These are phyloP conservation scores for Pythium apleroticum DNA, from an alignment of 352 stramenopile genomes.

Conservation along the genomic window DNA sequence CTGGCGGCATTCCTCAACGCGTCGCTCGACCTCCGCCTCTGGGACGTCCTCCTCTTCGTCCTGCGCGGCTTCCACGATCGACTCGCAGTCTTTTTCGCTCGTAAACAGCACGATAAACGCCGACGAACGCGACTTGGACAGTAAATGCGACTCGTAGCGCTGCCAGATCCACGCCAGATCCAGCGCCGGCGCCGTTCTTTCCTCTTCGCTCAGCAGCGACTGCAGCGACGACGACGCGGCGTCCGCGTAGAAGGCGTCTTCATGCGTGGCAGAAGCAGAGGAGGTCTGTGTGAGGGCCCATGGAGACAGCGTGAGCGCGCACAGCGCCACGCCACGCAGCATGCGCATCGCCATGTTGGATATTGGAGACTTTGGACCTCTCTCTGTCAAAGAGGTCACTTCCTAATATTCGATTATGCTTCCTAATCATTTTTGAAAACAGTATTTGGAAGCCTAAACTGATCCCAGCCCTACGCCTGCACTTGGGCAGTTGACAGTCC, in stretches of 20 bases:
- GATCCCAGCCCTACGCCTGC: no score
- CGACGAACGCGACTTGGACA: conserved; percentile 9
- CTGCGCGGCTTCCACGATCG: not conserved
- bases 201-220: not conserved
- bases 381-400: no score
- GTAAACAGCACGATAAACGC: conserved; percentile 25
- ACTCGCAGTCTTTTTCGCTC: not conserved
- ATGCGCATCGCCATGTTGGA: not conserved
- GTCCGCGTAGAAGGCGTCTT: not conserved
- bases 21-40: not conserved
- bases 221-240: not conserved
- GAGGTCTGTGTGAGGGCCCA: not conserved
- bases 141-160: conserved; percentile 21
- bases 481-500: no score
- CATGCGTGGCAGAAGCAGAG: not conserved
- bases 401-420: no score
- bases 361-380: no score
- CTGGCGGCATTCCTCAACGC: not conserved
- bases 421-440: no score
- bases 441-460: no score
- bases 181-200: not conserved
- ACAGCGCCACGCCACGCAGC: not conserved
- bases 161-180: conserved; percentile 17
- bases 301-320: not conserved
- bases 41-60: not conserved